phyloP scores from a whole-genome alignment of 1,139 yeast genomes.

The Blastobotrys apis region DNA sequence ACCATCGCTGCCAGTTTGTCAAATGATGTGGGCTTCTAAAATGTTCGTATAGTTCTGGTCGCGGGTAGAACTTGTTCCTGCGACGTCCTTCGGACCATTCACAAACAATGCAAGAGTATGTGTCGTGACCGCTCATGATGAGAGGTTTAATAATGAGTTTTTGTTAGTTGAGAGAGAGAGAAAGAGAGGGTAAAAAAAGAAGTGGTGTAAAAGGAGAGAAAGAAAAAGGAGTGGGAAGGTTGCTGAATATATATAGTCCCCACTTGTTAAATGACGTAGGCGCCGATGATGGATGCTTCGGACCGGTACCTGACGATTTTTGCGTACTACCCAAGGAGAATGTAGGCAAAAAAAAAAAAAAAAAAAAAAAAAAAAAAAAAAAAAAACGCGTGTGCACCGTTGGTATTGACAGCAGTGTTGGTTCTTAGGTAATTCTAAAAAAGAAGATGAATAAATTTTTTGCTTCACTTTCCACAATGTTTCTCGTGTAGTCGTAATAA shows the following conservation, averaged over 20 bases:
- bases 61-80: slow-evolving; percentile 13
- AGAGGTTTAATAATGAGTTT: background rate
- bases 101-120: slow-evolving; percentile 24
- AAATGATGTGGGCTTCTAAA: slow-evolving; percentile 27
- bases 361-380: background rate
- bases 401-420: too few relatives aligned
- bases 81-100: slow-evolving; percentile 29
- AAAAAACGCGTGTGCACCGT: background rate
- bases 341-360: background rate
- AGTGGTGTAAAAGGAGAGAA: background rate
- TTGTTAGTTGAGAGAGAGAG: background rate
- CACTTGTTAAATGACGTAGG: background rate
- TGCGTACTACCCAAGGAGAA: background rate
- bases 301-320: too few relatives aligned
- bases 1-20: slow-evolving; percentile 28
- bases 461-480: too few relatives aligned
- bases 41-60: slow-evolving; percentile 23
- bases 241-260: background rate
- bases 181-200: background rate
- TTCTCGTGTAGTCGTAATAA: too few relatives aligned
- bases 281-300: background rate
- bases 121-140: background rate
- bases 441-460: too few relatives aligned
- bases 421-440: too few relatives aligned
- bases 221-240: background rate